A percentile compares a stretch with the other conserved stretches of the same genome.
These are phyloP conservation scores for Cryoendolithus antarcticus DNA, from an alignment of 2,329 filamentous ascomycete species.

Conservation along the genomic window DNA sequence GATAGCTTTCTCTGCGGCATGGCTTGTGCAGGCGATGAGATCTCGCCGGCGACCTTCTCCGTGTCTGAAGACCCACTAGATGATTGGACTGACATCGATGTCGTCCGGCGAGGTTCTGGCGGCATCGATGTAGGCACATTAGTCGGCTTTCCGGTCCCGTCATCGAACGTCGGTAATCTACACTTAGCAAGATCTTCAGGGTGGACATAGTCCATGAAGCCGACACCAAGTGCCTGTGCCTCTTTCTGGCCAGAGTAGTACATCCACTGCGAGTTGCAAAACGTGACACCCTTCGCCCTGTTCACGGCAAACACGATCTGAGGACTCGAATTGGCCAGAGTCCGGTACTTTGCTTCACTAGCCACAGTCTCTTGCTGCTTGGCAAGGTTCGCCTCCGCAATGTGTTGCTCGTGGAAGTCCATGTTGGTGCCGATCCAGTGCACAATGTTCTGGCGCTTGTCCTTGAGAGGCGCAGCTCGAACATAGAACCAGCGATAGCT, in stretches of 20 bases:
- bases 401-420: conserved; percentile 93
- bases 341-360: conserved; percentile 84
- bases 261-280: conserved; percentile 93
- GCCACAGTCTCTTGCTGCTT: conserved; percentile 87
- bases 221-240: conserved; percentile 64
- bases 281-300: conserved; percentile 78
- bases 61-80: conserved; percentile 26
- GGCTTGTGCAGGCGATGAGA: conserved; percentile 22
- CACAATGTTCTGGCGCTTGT: conserved; percentile 68
- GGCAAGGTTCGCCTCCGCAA: conserved; percentile 77
- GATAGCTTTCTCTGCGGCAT: conserved; percentile 36
- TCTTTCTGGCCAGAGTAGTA: conserved; percentile 82
- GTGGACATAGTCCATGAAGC: conserved; percentile 87
- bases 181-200: conserved; percentile 85
- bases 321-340: conserved; percentile 86
- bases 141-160: conserved; percentile 28
- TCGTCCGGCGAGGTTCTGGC: conserved; percentile 23
- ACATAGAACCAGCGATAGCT: conserved; percentile 94
- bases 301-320: conserved; percentile 96
- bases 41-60: conserved; percentile 13
- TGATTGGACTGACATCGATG: conserved; percentile 19
- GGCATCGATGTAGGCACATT: conserved; percentile 37
- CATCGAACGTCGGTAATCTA: conserved; percentile 46
- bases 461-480: conserved; percentile 71
- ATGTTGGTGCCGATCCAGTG: conserved; percentile 96